Conservation (phyloP, 495 filamentous ascomycete genomes). For the Neurospora terricola region DNA sequence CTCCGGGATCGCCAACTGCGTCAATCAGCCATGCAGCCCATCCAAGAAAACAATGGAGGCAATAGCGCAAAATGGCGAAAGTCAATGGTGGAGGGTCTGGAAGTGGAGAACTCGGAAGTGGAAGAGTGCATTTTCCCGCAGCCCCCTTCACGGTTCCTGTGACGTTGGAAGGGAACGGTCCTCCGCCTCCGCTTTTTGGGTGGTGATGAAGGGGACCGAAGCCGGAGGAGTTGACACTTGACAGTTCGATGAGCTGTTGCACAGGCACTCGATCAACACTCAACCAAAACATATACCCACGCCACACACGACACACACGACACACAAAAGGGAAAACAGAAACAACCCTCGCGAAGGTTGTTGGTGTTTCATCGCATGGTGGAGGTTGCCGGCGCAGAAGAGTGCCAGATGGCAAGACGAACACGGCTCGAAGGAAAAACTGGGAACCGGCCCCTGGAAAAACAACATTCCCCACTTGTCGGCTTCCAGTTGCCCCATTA, state of each 20-base stretch:
- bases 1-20: not conserved
- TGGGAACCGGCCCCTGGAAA: not conserved
- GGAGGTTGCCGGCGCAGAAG: not conserved
- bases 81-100: not conserved
- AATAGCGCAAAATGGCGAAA: not conserved
- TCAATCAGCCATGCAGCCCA: not conserved
- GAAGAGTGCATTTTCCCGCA: not conserved
- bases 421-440: not conserved
- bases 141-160: not conserved
- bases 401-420: not conserved
- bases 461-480: not conserved
- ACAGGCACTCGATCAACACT: not conserved
- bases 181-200: not conserved
- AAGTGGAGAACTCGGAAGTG: not conserved
- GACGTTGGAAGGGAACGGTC: not conserved
- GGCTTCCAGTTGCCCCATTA: slow-evolving; percentile 1
- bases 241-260: not conserved
- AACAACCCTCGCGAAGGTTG: not conserved
- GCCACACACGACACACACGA: not conserved
- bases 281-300: not conserved
- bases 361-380: not conserved
- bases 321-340: not conserved
- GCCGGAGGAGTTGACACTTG: not conserved
- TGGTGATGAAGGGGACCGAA: not conserved
- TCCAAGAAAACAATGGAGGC: not conserved